These are phyloP conservation scores for Xylariales sp. DNA, from an alignment of 2,329 filamentous ascomycete species.

Conservation along the genomic window DNA sequence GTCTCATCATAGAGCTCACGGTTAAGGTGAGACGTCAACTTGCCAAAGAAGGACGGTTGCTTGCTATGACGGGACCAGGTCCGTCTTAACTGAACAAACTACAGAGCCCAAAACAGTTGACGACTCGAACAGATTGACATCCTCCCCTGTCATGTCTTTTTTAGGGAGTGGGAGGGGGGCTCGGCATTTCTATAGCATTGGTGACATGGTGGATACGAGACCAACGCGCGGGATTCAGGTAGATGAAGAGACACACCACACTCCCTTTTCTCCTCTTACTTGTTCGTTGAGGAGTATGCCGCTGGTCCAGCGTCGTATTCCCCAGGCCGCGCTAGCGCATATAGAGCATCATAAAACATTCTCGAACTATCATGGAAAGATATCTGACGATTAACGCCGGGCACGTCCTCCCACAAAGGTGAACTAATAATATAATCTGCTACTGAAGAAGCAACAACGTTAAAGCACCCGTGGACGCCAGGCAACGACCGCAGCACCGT, in stretches of 20 bases:
- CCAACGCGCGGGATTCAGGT: slow-evolving; percentile 2
- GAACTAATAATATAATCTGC: background rate
- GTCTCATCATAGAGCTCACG: no score
- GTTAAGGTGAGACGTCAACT: no score
- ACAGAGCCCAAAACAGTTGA: no score
- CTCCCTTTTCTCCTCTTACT: background rate
- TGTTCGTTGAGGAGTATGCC: no score
- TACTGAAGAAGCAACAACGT: background rate
- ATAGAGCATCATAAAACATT: slow-evolving; percentile 5
- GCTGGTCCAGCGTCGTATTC: background rate
- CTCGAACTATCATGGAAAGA: slow-evolving; percentile 5
- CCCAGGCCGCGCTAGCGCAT: slow-evolving; percentile 1
- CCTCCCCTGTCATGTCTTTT: no score
- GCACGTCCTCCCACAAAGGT: background rate
- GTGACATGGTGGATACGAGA: background rate
- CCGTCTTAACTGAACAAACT: no score
- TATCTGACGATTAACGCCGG: background rate
- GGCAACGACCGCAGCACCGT: no score
- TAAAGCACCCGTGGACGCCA: no score
- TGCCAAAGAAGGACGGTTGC: no score
- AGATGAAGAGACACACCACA: slow-evolving; percentile 2
- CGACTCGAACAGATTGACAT: no score
- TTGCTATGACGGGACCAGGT: no score
- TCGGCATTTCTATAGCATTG: slow-evolving; percentile 2
- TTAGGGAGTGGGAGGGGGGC: no score